Base-by-base conservation (phyloP, 768 basidiomycete species). In the Mycena venus region DNA sequence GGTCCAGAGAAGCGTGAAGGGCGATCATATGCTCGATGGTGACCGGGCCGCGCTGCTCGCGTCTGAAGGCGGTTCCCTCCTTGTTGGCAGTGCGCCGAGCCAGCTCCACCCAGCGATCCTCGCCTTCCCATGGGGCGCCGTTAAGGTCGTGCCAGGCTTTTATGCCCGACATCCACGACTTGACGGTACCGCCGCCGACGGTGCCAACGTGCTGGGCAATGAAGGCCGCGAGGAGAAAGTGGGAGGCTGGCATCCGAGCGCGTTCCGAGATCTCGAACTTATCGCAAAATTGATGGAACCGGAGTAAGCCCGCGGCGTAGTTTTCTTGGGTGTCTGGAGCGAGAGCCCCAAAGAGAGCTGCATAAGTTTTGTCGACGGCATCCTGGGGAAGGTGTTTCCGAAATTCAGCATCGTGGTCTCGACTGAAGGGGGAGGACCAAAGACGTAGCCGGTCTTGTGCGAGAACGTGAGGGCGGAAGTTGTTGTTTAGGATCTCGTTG, bases 211-310 rank as follows among this genome's bases (percentile, higher is more conserved):
- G 51, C 0, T 70, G 32, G 0, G 81, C 78, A 0, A 80, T 44
- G 51, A 87, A 87, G 10, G 77, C 75, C 0, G 80, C 40, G 7
- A 87, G 72, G 4, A 86, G 79, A 10, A 70, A 17, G 11, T 82
- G 71, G 3, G 77, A 78, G 0, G 82, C 86, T 0, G 83, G 86
- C 82, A 85, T 86, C 12, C 78, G 78, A 4, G 42, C 49, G 9
- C 23, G 64, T 65, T 87, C 83, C 0, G 81, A 56, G 7, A 87
- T 81, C 3, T 62, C 7, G 2, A 73, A 29, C 4, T 58, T 38
- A 66, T 88, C 81, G 51, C 86, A 87, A 70, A 84, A 88, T 68
- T 87, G 82, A 0, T 77, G 81, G 77, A 84, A 87, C 0, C 79
- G 70, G 0, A 84, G 79, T 0, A 81, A 65, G 17, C 72, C 47